Evolutionary conservation across 345 rosid genomes (phyloP).

Genomic region (Cardamine resedifolia): DNA sequence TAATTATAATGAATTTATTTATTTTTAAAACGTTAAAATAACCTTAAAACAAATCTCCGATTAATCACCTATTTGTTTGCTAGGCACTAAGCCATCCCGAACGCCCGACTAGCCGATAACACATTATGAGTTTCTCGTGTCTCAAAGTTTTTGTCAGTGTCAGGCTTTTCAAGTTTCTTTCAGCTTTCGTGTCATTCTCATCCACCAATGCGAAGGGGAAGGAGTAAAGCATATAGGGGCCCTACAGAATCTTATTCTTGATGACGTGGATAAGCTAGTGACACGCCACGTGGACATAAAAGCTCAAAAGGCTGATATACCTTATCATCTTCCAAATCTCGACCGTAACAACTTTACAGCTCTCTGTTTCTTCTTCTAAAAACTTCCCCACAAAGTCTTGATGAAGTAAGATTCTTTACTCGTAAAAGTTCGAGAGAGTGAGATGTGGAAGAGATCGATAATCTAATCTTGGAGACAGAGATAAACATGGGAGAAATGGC

Average conservation of each 20-base stretch:
- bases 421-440: background rate
- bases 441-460: background rate
- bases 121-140: too few relatives aligned
- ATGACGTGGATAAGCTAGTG: background rate
- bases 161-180: background rate
- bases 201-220: background rate
- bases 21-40: too few relatives aligned
- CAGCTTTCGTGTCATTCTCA: constrained; percentile 4
- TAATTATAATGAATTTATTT: too few relatives aligned
- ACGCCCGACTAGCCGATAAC: too few relatives aligned
- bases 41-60: too few relatives aligned
- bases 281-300: constrained; percentile 2
- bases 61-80: too few relatives aligned
- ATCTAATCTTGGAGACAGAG: background rate
- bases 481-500: constrained; percentile 37
- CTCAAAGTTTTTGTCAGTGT: background rate
- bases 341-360: constrained; percentile 11
- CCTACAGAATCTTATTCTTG: background rate
- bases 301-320: constrained; percentile 9
- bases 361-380: background rate
- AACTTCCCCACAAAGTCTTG: background rate
- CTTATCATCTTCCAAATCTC: constrained; percentile 33
- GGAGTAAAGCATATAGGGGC: background rate
- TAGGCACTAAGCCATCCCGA: too few relatives aligned
- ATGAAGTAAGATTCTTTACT: background rate